Percentiles rank a stretch among this genome's conserved stretches.
phyloP scores from a whole-genome alignment of 148 eudicot genomes.

The Simmondsia chinensis region DNA sequence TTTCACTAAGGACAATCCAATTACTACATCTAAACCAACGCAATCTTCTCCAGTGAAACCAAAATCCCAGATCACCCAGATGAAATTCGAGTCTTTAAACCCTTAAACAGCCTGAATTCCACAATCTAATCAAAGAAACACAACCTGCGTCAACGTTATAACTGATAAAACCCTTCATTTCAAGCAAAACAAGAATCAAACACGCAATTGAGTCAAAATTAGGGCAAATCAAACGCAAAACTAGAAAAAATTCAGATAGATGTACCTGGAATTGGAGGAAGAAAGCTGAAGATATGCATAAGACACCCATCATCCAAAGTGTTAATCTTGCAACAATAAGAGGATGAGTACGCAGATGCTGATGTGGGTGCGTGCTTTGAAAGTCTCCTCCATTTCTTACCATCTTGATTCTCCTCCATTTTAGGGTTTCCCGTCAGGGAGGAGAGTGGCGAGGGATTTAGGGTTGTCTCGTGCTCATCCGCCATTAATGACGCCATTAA shows the following conservation, averaged over 20 bases:
- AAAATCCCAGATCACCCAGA: not conserved
- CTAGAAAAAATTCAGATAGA: not conserved
- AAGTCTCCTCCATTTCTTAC: constrained; percentile 33
- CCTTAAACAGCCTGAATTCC: not conserved
- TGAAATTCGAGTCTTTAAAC: not conserved
- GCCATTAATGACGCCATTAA: constrained; percentile 9
- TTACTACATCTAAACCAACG: too few species aligned
- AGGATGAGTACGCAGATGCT: constrained; percentile 1
- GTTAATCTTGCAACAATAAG: constrained; percentile 28
- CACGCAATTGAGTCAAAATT: not conserved
- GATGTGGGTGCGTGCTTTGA: constrained; percentile 9
- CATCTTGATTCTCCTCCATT: constrained; percentile 13
- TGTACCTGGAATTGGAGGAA: constrained; percentile 89
- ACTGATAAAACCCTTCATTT: too few species aligned
- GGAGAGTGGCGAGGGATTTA: not conserved
- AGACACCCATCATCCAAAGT: constrained; percentile 90
- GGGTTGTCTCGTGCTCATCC: constrained; percentile 1
- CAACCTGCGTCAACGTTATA: not conserved
- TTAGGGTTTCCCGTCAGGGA: not conserved
- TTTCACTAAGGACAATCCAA: too few species aligned
- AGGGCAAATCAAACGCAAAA: not conserved
- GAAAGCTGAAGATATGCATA: constrained; percentile 94
- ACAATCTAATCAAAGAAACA: too few species aligned
- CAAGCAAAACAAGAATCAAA: too few species aligned
- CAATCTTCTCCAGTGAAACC: not conserved